Base-by-base conservation (phyloP, 2,329 filamentous ascomycete genomes). In the Ambrosiella xylebori region DNA sequence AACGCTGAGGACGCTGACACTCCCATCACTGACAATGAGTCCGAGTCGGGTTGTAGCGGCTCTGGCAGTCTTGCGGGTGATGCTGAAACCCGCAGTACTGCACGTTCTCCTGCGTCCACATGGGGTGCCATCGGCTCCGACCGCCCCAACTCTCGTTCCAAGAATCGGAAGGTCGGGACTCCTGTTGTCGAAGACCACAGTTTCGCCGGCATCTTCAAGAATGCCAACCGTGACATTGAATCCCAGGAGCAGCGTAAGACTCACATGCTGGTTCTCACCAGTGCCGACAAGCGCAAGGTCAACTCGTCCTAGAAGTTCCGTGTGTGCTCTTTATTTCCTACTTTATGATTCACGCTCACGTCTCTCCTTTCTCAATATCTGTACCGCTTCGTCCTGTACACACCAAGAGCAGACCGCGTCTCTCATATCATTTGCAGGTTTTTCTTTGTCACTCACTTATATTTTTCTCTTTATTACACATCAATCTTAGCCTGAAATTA, bases 61-160 rank as follows among this genome's bases (percentile, higher is more conserved):
- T 90, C 87, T 62, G 84, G 86, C 63, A 94, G 86, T 70, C 77
- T 94, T 61, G 87, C 85, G 56, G 86, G 86, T 64, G 86, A 86
- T 66, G 74, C 78, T 61, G 78, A 80, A 65, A 77, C 74, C 65
- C 86, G 82, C 67, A 82, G 87, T 62, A 84, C 85, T 64, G 87
- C 84, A 63, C 56, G 56, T n/a, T 85, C 80, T 61, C 85, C 82
- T 63, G 91, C 85, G 62, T 88, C 75, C 64, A 76, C 74, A 67
- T 82, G 77, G 79, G 79, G 88, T 61, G 89, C 88, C 54, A 95
- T 95, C 66, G 88, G 88, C 57, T 93, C 86, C 1, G 86, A 95
- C 70, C 82, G 88, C 61, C 90, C 90, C 63, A 82, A 75, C 64
- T 84, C 81, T 19, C 76, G 79, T 39, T 58, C 57, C 19, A 58